Conservation (phyloP, 208 protist genomes). For the Phytomonas sp. region DNA sequence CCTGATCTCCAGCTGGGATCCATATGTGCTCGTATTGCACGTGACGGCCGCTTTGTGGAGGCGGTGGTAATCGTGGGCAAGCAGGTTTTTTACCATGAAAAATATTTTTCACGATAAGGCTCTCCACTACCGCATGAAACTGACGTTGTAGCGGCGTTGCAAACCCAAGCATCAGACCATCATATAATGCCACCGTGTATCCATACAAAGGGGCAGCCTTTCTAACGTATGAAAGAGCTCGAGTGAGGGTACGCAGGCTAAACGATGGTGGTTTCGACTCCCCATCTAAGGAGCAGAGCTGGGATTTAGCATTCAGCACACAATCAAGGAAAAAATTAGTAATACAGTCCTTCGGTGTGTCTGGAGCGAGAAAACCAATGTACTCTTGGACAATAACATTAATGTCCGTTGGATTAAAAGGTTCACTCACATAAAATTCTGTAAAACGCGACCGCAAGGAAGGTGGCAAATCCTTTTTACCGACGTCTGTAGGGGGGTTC, state of each 20-base stretch:
- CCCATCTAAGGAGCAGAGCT: conserved; percentile 88
- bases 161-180: conserved; percentile 95
- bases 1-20: conserved; percentile 67
- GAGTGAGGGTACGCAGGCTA: conserved; percentile 95
- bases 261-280: conserved; percentile 94
- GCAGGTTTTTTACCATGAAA: conserved; percentile 70
- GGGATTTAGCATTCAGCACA: conserved; percentile 67
- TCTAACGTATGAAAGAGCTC: conserved; percentile 93
- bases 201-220: conserved; percentile 90
- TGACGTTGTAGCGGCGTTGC: conserved; percentile 90
- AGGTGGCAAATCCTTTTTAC: conserved; percentile 98
- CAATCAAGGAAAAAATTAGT: conserved; percentile 95
- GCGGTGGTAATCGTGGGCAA: conserved; percentile 35
- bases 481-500: conserved; percentile 99
- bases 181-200: conserved; percentile 92
- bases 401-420: conserved; percentile 93
- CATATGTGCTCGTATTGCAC: conserved; percentile 95
- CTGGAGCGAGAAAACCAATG: conserved; percentile 68
- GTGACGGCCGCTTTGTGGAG: conserved; percentile 26
- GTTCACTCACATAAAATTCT: conserved; percentile 98
- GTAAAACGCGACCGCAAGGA: conserved; percentile 95
- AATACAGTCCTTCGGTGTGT: conserved; percentile 86
- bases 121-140: conserved; percentile 82
- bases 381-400: conserved; percentile 87
- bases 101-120: conserved; percentile 85